A percentile compares a stretch with the other conserved stretches of the same genome.
phyloP scores from a whole-genome alignment of 169 alveolate genomes.

The Plasmodium fragile region DNA sequence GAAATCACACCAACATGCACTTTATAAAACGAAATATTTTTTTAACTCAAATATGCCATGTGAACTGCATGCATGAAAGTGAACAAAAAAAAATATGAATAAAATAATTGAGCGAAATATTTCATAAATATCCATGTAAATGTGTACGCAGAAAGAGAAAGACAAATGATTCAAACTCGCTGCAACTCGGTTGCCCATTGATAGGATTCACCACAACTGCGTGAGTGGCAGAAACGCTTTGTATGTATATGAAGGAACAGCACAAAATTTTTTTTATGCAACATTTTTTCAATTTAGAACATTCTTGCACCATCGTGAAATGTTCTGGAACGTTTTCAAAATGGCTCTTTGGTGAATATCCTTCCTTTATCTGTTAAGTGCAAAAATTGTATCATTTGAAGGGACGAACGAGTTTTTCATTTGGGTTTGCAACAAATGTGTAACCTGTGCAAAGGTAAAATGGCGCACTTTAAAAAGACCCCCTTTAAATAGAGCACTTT shows the following conservation, averaged over 20 bases:
- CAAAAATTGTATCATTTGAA: not conserved
- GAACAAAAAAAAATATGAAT: not conserved
- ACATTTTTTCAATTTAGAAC: not conserved
- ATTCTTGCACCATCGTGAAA: not conserved
- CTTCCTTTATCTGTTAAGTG: not conserved
- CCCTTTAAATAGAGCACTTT: too few species aligned
- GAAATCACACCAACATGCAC: not conserved
- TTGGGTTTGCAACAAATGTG: not conserved
- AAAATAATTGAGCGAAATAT: not conserved
- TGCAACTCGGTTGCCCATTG: not conserved
- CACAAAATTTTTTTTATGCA: not conserved
- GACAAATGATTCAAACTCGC: not conserved
- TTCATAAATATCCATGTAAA: not conserved
- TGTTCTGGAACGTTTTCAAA: not conserved
- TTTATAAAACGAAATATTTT: not conserved
- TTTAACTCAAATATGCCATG: not conserved
- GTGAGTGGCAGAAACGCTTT: not conserved
- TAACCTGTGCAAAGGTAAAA: not conserved
- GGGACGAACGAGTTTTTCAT: not conserved
- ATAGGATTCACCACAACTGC: conserved; percentile 5
- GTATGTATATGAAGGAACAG: not conserved
- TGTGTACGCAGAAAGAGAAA: not conserved
- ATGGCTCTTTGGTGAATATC: not conserved
- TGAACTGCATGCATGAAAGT: not conserved
- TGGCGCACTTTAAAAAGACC: not conserved